Evolutionary conservation across 768 basidiomycete species (phyloP), one percentile per base, ranked within the genome.

Genomic region (Sarcodon sp.): DNA sequence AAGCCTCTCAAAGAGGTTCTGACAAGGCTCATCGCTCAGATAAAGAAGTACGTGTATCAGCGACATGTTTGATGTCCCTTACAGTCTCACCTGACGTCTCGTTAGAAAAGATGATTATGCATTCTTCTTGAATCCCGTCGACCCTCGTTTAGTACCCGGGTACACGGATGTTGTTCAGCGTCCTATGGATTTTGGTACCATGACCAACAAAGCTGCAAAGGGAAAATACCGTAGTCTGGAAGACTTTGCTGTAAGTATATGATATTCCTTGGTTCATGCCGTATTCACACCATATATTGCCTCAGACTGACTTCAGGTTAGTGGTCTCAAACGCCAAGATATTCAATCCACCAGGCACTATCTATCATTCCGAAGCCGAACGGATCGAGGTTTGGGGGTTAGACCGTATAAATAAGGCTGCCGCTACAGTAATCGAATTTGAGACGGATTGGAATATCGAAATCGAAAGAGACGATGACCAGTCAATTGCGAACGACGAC

Each of bases 141-240:
- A 87, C 59, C 60, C 63, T 0, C 60, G 66, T 1, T 70, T 75
- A 53, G 79, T 86, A 0, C 72, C 79, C 9, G 78, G 78, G 1
- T 83, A 83, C 53, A 49, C 67, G 10, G 78, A 83, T 68, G 66
- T 80, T 44, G 77, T 98, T 45, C 81, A 84, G 55, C 70, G 72
- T 15, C 91, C 93, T 6, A 98, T 97, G 92, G 92, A 97, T 57
- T 70, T 98, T 48, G 86, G 87, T 0, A 92, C 91, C 0, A 85
- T 98, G 69, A 65, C 80, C 15, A 67, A 69, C 47, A 94, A 92
- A 64, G 83, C 92, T 41, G 72, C 72, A 50, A 75, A 66, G 57
- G 84, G 85, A 5, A 78, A 75, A 52, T 94, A 94, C 61, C 73
- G 81, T 15, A 83, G 83, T 3, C 62, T 89, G 44, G 86, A 88